Evolutionary conservation across 306 rosid species (phyloP).

Genomic region (Vigna unguiculata): DNA sequence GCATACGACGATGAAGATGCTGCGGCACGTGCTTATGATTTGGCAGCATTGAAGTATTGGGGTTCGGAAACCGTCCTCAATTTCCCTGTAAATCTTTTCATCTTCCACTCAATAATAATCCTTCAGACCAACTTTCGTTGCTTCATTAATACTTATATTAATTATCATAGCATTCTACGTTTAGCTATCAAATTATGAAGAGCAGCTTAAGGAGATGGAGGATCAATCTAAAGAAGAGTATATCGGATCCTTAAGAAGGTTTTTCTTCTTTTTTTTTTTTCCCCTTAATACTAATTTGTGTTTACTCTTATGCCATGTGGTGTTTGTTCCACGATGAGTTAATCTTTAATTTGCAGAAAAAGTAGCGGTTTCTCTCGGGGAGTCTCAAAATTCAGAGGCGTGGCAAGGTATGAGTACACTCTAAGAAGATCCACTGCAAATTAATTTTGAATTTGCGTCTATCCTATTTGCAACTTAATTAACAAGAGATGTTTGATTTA

Average conservation of each 20-base stretch:
- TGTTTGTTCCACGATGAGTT: neutral
- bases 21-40: constrained; percentile 95
- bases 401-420: constrained; percentile 63
- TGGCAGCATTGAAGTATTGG: constrained; percentile 94
- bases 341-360: constrained; percentile 53
- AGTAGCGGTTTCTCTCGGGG: constrained; percentile 97
- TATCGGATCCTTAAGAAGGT: constrained; percentile 87
- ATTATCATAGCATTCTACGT: too few species aligned
- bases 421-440: too few species aligned
- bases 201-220: constrained; percentile 72
- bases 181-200: constrained; percentile 63
- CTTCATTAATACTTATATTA: too few species aligned
- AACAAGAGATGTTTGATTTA: too few species aligned
- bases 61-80: constrained; percentile 76
- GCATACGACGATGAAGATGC: constrained; percentile 84
- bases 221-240: constrained; percentile 82
- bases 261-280: neutral
- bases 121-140: too few species aligned
- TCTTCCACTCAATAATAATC: neutral
- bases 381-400: constrained; percentile 87
- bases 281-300: neutral
- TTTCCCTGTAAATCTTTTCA: constrained; percentile 60
- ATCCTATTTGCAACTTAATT: too few species aligned
- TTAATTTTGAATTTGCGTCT: too few species aligned
- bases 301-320: neutral